phyloP scores from a whole-genome alignment of 495 filamentous ascomycete species.

The Penicillium crystallinum region DNA sequence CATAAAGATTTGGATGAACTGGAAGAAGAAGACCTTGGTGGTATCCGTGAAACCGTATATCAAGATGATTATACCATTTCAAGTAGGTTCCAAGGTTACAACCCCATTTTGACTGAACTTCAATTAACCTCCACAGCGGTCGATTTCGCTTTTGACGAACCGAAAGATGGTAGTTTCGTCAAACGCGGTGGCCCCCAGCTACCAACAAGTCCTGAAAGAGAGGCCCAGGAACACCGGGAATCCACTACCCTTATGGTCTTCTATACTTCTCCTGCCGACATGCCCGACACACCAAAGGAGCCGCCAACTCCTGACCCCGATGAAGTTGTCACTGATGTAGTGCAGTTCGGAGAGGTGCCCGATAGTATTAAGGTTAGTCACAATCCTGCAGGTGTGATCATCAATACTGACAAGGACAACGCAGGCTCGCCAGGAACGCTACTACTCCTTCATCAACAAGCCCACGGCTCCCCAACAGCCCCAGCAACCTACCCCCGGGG shows the following conservation, averaged over 20 bases:
- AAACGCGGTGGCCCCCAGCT: conserved; percentile 58
- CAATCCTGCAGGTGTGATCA: background rate
- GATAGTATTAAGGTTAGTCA: conserved; percentile 43
- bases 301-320: conserved; percentile 47
- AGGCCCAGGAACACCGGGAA: conserved; percentile 66
- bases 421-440: conserved; percentile 44
- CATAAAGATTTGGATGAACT: conserved; percentile 56
- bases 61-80: conserved; percentile 40
- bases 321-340: conserved; percentile 28
- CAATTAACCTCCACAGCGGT: conserved; percentile 37
- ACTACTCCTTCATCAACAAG: conserved; percentile 37
- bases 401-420: conserved; percentile 2
- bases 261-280: conserved; percentile 67
- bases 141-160: conserved; percentile 53
- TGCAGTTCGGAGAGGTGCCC: conserved; percentile 46
- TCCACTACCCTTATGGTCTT: conserved; percentile 76
- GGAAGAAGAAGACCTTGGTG: conserved; percentile 64
- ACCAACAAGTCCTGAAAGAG: conserved; percentile 60
- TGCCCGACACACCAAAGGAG: conserved; percentile 73
- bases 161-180: conserved; percentile 44
- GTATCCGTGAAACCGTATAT: conserved; percentile 41
- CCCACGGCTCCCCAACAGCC: conserved; percentile 24
- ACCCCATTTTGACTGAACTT: background rate
- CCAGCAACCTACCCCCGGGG: conserved; percentile 13
- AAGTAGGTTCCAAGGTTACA: conserved; percentile 27